A percentile compares a stretch with the other conserved stretches of the same genome.
phyloP scores from a whole-genome alignment of 2,329 filamentous ascomycete species.

The Cladosporium sp. region DNA sequence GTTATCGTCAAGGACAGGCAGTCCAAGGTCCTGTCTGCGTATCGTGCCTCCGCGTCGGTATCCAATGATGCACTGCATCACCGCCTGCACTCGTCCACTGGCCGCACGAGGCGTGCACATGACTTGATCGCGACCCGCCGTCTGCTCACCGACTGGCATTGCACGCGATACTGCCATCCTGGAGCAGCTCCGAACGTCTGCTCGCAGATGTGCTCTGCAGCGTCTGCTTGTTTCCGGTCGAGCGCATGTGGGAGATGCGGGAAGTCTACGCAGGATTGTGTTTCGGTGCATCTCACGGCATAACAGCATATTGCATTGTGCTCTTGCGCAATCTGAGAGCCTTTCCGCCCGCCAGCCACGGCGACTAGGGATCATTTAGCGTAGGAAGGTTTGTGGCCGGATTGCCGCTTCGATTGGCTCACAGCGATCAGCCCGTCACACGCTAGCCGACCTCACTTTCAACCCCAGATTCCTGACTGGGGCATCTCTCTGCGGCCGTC shows the following conservation, averaged over 20 bases:
- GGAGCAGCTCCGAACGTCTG: neutral
- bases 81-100: neutral
- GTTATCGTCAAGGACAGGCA: neutral
- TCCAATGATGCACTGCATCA: constrained; percentile 6
- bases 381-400: constrained; percentile 1
- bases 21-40: neutral
- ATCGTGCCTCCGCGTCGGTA: neutral
- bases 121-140: neutral
- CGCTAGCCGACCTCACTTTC: constrained; percentile 3
- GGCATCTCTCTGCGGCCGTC: neutral
- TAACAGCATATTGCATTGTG: neutral
- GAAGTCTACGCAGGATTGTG: neutral
- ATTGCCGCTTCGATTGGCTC: neutral
- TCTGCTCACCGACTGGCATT: neutral
- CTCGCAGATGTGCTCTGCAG: neutral
- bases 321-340: neutral
- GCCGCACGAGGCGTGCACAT: constrained; percentile 8
- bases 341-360: constrained; percentile 2
- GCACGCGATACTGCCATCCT: neutral
- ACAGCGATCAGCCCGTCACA: neutral
- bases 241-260: neutral
- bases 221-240: neutral
- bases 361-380: constrained; percentile 9
- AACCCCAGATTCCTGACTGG: constrained; percentile 11
- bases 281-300: constrained; percentile 5